Evolutionary conservation across 495 filamentous ascomycete species (phyloP), one percentile per base, ranked within the genome.

Genomic region (Lasiosphaeriaceae sp.): DNA sequence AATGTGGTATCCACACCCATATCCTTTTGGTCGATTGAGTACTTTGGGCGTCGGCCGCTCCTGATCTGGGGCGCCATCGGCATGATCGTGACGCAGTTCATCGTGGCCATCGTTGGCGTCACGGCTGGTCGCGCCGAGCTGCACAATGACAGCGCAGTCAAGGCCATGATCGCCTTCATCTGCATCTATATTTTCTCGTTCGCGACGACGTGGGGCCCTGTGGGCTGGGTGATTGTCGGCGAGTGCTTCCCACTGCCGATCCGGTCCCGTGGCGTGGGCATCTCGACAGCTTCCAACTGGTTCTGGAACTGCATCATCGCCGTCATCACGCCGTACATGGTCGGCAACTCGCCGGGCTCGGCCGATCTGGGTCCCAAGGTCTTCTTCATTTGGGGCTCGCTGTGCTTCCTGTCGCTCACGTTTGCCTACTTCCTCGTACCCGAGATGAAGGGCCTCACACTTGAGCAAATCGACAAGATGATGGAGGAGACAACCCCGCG

Each of bases 381-480:
- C 48, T 92, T 92, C 74, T 90, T 88, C 70, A 79, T 90, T 62
- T 90, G 87, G 87, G 87, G 85, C 31, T 74, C 75, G 11, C 80
- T 89, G 41, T 90, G 87, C 71, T 69, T 77, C 46, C 48, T 75
- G 54, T 84, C 80, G 59, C 74, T 88, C 59, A 55, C 86, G 60
- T 91, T 85, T 74, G 81, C 87, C 39, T 92, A 87, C 76, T 89
- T 89, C 79, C 74, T 92, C 37, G 79, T 92, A 35, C 87, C 87
- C 24, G 90, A 92, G 78, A 92, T 90, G 70, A 92, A 91, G 83
- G 89, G 89, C 50, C 77, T 95, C 12, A 86, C 88, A 20, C 87
- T 94, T 24, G 90, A 95, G 74, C 89, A 95, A 67, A 87, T 95
- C 59, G 89, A 94, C 71, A 81, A 81, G 71, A 92, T 93, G 90